These are phyloP conservation scores for Omphalotus guepiniiformis DNA, from an alignment of 768 basidiomycete species.

Conservation along the genomic window DNA sequence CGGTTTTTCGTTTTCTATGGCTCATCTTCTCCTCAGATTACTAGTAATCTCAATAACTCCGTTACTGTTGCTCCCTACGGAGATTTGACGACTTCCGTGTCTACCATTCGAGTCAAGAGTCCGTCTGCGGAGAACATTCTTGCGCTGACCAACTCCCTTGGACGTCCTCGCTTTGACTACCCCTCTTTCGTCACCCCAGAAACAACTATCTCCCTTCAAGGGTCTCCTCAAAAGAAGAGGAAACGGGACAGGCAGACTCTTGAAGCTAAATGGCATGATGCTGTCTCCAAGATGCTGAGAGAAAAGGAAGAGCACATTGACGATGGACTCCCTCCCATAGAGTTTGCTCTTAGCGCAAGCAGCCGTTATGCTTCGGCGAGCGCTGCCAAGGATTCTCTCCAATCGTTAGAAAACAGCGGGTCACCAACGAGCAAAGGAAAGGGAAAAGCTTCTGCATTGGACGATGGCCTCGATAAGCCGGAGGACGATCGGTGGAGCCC, in stretches of 20 bases:
- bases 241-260: constrained; percentile 31
- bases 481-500: constrained; percentile 32
- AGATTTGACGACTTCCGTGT: constrained; percentile 22
- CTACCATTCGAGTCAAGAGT: constrained; percentile 24
- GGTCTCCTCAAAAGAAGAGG: constrained; percentile 44
- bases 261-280: constrained; percentile 42
- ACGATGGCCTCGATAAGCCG: constrained; percentile 11
- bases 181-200: constrained; percentile 26
- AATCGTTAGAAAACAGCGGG: constrained; percentile 1
- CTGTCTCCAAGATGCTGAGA: constrained; percentile 41
- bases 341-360: constrained; percentile 18
- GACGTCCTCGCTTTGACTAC: constrained; percentile 39
- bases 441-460: constrained; percentile 19
- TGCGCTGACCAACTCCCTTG: constrained; percentile 28
- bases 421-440: no score
- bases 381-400: constrained; percentile 13
- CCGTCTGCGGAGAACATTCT: constrained; percentile 39
- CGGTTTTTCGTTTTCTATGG: constrained; percentile 2
- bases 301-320: constrained; percentile 35
- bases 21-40: constrained; percentile 6
- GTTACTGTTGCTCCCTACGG: constrained; percentile 20
- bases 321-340: constrained; percentile 46
- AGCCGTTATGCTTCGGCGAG: constrained; percentile 8
- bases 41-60: constrained; percentile 16
- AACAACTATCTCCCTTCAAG: constrained; percentile 10